Conservation (phyloP, 2,329 filamentous ascomycete species). For the Diaporthe destruens region DNA sequence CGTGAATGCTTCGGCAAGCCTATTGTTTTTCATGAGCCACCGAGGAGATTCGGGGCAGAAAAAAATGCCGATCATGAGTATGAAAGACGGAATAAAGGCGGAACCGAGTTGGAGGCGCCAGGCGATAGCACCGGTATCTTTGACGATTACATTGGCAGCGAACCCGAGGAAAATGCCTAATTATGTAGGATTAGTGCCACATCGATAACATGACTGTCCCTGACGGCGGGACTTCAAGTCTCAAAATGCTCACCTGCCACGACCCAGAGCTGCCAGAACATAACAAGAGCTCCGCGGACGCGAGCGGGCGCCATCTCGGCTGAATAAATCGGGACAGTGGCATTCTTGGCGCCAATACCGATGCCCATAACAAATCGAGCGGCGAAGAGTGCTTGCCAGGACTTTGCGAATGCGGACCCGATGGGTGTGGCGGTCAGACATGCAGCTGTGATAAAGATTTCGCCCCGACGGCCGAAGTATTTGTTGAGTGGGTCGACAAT, state of each 20-base stretch:
- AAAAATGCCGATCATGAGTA: slow-evolving; percentile 71
- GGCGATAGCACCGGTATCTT: slow-evolving; percentile 62
- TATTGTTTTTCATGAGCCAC: slow-evolving; percentile 76
- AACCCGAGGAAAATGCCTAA: slow-evolving; percentile 70
- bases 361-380: slow-evolving; percentile 66
- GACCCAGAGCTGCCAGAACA: slow-evolving; percentile 42
- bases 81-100: slow-evolving; percentile 71
- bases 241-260: slow-evolving; percentile 20
- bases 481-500: slow-evolving; percentile 63
- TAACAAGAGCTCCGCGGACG: slow-evolving; percentile 40
- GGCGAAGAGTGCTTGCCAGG: slow-evolving; percentile 78
- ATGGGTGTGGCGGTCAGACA: slow-evolving; percentile 79
- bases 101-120: slow-evolving; percentile 75
- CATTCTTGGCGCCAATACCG: slow-evolving; percentile 40
- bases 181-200: neutral
- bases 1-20: slow-evolving; percentile 70
- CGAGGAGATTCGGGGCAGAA: slow-evolving; percentile 75
- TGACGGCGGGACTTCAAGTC: rapidly evolving
- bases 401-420: slow-evolving; percentile 77
- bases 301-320: slow-evolving; percentile 40
- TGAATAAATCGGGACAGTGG: slow-evolving; percentile 40
- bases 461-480: slow-evolving; percentile 62
- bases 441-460: slow-evolving; percentile 81
- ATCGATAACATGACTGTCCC: neutral
- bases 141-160: slow-evolving; percentile 69